phyloP scores from a whole-genome alignment of 352 stramenopile species.

The Globisporangium echinulatum region DNA sequence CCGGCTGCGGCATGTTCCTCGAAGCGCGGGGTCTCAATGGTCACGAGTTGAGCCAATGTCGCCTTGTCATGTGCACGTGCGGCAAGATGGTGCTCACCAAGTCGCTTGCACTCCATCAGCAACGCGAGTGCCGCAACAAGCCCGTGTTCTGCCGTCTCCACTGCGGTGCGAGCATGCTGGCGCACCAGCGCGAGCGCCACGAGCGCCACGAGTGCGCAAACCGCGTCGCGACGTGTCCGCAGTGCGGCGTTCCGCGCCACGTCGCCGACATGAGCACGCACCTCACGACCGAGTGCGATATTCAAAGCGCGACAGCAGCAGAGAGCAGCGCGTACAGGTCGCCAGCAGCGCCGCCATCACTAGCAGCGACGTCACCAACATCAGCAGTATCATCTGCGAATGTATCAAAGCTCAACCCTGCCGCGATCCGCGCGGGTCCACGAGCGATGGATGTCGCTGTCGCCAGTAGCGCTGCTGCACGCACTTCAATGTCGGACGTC shows the following conservation, averaged over 20 bases:
- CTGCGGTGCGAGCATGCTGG: constrained; percentile 26
- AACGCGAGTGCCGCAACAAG: constrained; percentile 41
- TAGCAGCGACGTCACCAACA: too few relatives aligned
- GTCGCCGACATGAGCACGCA: constrained; percentile 36
- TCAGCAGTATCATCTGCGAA: not conserved
- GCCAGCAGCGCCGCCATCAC: constrained; percentile 10
- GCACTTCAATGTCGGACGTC: too few relatives aligned
- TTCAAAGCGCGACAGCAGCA: constrained; percentile 22
- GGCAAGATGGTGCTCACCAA: constrained; percentile 59
- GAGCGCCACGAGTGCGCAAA: constrained; percentile 44
- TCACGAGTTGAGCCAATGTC: constrained; percentile 64
- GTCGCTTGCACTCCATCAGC: constrained; percentile 45
- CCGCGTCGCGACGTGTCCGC: constrained; percentile 27
- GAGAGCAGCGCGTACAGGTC: constrained; percentile 20
- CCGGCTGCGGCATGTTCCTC: constrained; percentile 41
- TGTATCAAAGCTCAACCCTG: constrained; percentile 13
- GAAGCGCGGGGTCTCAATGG: constrained; percentile 44
- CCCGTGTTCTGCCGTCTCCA: constrained; percentile 32
- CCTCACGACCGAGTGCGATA: constrained; percentile 29
- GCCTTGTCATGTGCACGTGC: constrained; percentile 54
- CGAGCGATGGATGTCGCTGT: not conserved
- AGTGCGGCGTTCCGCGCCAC: constrained; percentile 33
- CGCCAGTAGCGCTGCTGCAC: constrained; percentile 4
- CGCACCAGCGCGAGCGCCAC: constrained; percentile 35
- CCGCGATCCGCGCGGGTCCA: constrained; percentile 12